These are phyloP conservation scores for Backusella australiensis DNA, from an alignment of 192 early-diverging fungal species.

Conservation along the genomic window DNA sequence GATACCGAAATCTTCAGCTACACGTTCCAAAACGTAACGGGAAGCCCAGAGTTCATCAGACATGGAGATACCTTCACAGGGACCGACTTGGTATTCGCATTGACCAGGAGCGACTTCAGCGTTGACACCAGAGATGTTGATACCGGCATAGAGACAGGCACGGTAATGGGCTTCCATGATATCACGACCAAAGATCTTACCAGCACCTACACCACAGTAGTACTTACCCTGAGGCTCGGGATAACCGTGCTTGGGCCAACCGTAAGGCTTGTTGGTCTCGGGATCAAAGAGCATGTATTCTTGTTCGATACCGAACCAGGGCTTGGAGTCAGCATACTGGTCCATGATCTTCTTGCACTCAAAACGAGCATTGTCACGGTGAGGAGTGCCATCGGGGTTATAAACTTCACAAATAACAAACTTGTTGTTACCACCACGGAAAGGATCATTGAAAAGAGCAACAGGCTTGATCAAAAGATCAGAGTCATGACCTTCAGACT, in stretches of 20 bases:
- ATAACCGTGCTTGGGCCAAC: slow-evolving; percentile 56
- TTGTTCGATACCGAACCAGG: slow-evolving; percentile 62
- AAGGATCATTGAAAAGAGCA: slow-evolving; percentile 50
- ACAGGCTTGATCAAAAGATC: slow-evolving; percentile 50
- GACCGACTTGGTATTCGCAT: slow-evolving; percentile 58
- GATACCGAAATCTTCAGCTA: slow-evolving; percentile 57
- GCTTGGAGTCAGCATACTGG: slow-evolving; percentile 30
- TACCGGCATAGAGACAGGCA: slow-evolving; percentile 53
- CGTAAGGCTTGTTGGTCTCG: slow-evolving; percentile 43
- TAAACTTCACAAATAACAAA: slow-evolving; percentile 51
- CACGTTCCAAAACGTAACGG: slow-evolving; percentile 49
- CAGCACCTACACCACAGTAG: slow-evolving; percentile 56
- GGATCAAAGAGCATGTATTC: slow-evolving; percentile 52
- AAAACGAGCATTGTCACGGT: slow-evolving; percentile 48
- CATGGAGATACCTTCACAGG: slow-evolving; percentile 51
- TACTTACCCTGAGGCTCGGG: slow-evolving; percentile 55
- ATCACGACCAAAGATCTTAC: slow-evolving; percentile 52
- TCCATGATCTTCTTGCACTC: slow-evolving; percentile 40
- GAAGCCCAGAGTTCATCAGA: slow-evolving; percentile 56
- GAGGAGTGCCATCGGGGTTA: slow-evolving; percentile 54
- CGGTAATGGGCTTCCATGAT: slow-evolving; percentile 59
- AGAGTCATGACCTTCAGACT: slow-evolving; percentile 52
- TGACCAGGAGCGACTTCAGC: slow-evolving; percentile 53
- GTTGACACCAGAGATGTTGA: slow-evolving; percentile 43
- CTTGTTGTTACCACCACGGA: slow-evolving; percentile 55